Base-by-base conservation (phyloP, 2,329 filamentous ascomycete genomes). In the Knufia fluminis region DNA sequence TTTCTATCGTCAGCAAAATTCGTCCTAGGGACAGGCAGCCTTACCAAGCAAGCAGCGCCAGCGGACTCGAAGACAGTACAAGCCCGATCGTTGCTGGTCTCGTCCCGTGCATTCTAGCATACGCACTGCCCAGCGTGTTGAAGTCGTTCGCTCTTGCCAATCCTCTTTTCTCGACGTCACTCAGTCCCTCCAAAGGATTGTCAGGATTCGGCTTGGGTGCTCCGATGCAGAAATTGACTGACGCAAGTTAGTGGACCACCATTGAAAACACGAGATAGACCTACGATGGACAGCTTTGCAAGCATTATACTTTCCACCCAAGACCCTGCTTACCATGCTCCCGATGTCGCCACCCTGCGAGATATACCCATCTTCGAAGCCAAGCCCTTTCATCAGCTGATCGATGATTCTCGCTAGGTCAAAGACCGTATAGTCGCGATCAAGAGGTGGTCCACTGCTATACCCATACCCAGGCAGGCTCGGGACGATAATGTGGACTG, bases 271-370 rank as follows among this genome's bases (percentile, higher is more conserved):
- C 14, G 3, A 40, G 10, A 9, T 20, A 12, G 9, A 45, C 22
- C 33, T 24, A 42, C 44, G 28, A 35, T 50, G 48, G 3, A 38
- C 17, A 38, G 45, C 75, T 60, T 73, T 76, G 61, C 74, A 78
- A 40, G 70, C 67, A 0, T 68, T 58, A 41, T 70, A 68, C 1
- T 59, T 61, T 0, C 62, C 64, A 3, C 68, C 70, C 39, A 79
- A 59, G 0, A 68, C 54, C 10, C 74, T 62, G 0, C 68, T 62
- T 3, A 78, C 50, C 22, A 66, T 61, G 38, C 67, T 69, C 2
- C 76, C 74, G 1, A 81, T 64, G 55, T 82, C 78, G 2, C 78
- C 78, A 8, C 78, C 78, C 59, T 80, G 77, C 0, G 69, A 68
- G 6, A 78, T 60, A 53, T 81, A 81, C 1, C 72, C 72, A 32